Conservation (phyloP, 1,284 basidiomycete species). For the Austroboletus rostrupii region DNA sequence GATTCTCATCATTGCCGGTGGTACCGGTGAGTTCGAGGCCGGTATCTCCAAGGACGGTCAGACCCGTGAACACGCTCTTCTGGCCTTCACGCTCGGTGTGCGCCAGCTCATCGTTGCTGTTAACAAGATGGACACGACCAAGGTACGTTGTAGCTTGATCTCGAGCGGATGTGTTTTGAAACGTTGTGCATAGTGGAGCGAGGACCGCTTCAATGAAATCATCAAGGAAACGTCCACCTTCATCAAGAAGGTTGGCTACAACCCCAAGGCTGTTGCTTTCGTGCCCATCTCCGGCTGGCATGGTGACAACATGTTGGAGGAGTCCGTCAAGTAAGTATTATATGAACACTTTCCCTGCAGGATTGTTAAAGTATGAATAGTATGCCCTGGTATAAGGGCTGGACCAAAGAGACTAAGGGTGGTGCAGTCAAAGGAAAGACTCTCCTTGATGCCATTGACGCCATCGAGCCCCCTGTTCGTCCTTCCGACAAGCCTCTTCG, state of each 20-base stretch:
- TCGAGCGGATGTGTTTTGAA: conserved; percentile 4
- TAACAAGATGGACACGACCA: conserved; percentile 99
- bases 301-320: conserved; percentile 99
- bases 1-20: conserved; percentile 98
- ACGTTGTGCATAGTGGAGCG: conserved; percentile 72
- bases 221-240: conserved; percentile 98
- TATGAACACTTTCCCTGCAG: background rate
- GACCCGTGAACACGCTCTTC: conserved; percentile 99
- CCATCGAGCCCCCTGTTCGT: conserved; percentile 95
- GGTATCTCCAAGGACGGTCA: conserved; percentile 99
- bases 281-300: conserved; percentile 99
- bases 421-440: conserved; percentile 97
- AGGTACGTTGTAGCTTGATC: conserved; percentile 43
- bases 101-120: conserved; percentile 99
- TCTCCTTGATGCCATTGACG: conserved; percentile 98
- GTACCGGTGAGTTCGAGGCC: conserved; percentile 99
- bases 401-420: conserved; percentile 93
- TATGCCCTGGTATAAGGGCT: conserved; percentile 99
- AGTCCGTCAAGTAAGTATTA: conserved; percentile 76
- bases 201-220: conserved; percentile 99
- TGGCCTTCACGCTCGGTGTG: conserved; percentile 99
- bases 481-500: conserved; percentile 99
- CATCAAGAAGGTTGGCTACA: conserved; percentile 99
- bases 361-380: conserved; percentile 38
- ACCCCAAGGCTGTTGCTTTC: conserved; percentile 98